Percentiles rank a stretch among this genome's conserved stretches.
Evolutionary conservation across 2,329 filamentous ascomycete species (phyloP).

Genomic region (Colletotrichum truncatum): DNA sequence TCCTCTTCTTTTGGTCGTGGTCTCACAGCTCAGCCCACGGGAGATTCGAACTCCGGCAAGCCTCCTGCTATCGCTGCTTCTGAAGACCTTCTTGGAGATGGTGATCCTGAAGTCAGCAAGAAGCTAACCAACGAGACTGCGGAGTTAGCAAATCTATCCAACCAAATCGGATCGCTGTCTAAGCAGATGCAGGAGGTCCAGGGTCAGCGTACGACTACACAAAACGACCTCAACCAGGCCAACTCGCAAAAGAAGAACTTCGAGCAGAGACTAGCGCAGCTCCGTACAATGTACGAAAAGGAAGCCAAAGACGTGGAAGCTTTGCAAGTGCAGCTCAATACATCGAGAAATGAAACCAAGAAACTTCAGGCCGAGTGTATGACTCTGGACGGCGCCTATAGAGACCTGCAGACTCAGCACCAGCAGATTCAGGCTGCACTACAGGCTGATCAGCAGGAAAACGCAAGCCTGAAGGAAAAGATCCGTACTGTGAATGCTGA

Average conservation of each 20-base stretch:
- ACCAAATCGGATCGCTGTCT: conserved; percentile 89
- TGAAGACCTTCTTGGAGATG: conserved; percentile 91
- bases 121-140: conserved; percentile 89
- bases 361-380: conserved; percentile 87
- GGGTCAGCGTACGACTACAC: conserved; percentile 78
- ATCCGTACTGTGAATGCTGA: conserved; percentile 86
- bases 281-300: conserved; percentile 89
- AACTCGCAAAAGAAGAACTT: conserved; percentile 92
- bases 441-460: conserved; percentile 90
- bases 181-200: conserved; percentile 96
- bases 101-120: conserved; percentile 87
- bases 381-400: conserved; percentile 80
- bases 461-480: conserved; percentile 83
- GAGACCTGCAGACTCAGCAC: conserved; percentile 86
- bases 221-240: conserved; percentile 84
- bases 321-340: conserved; percentile 83
- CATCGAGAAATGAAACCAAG: conserved; percentile 81
- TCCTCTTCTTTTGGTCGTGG: conserved; percentile 92
- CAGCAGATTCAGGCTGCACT: conserved; percentile 78
- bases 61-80: conserved; percentile 55
- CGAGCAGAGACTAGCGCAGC: conserved; percentile 85
- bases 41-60: conserved; percentile 61
- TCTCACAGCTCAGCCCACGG: conserved; percentile 80
- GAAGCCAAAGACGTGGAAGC: conserved; percentile 88
- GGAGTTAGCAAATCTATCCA: conserved; percentile 94